Conservation (phyloP, 2,329 filamentous ascomycete species). For the Colletotrichum sidae region DNA sequence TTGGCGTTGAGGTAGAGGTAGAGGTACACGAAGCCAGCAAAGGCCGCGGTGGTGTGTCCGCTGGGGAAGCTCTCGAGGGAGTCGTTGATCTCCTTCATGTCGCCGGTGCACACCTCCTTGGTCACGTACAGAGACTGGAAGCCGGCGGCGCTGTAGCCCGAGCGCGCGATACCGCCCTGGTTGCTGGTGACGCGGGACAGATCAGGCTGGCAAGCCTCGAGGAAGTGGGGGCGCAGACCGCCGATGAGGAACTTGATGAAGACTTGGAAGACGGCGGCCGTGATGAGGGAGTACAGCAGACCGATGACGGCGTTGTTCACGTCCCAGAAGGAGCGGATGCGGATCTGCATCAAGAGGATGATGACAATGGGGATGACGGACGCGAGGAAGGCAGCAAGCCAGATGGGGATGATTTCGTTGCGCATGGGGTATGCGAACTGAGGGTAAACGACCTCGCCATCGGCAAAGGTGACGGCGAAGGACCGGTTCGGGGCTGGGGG, state of each 20-base stretch:
- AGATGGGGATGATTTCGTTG: constrained; percentile 78
- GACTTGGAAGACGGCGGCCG: constrained; percentile 80
- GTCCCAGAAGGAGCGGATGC: constrained; percentile 76
- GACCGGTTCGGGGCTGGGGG: constrained; percentile 75
- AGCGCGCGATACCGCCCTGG: constrained; percentile 53
- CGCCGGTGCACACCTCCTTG: constrained; percentile 75
- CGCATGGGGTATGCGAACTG: constrained; percentile 78
- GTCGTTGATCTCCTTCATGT: constrained; percentile 74
- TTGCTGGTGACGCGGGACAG: constrained; percentile 55
- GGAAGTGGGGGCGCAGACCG: constrained; percentile 78
- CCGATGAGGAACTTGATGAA: constrained; percentile 82
- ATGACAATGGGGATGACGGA: constrained; percentile 73
- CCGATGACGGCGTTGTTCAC: constrained; percentile 78
- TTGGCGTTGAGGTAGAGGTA: constrained; percentile 83
- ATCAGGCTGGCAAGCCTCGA: constrained; percentile 75
- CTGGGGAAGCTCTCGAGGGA: constrained; percentile 78
- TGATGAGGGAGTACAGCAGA: constrained; percentile 76
- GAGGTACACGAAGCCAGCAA: constrained; percentile 77
- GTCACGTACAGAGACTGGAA: constrained; percentile 75
- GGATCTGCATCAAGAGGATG: constrained; percentile 75
- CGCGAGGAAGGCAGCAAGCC: constrained; percentile 74
- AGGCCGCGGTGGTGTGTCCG: constrained; percentile 80
- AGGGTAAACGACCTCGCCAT: constrained; percentile 77
- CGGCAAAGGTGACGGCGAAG: constrained; percentile 74
- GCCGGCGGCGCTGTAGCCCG: constrained; percentile 61